phyloP scores from a whole-genome alignment of 176 grass and related monocot genomes.

The Triticum monococcum region DNA sequence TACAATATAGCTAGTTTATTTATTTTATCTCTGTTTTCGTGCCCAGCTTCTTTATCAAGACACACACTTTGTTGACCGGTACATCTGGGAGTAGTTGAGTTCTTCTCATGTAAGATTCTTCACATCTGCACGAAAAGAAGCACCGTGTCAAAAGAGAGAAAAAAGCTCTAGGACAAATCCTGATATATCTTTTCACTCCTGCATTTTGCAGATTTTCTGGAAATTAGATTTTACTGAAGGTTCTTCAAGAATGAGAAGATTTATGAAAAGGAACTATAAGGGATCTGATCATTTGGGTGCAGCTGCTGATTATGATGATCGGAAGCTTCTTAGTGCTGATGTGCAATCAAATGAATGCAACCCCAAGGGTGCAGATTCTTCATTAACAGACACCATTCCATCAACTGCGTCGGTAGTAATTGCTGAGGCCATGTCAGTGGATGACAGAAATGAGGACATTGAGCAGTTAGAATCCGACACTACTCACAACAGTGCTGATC shows the following conservation, averaged over 20 bases:
- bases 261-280: constrained; percentile 92
- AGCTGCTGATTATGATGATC: constrained; percentile 87
- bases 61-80: constrained; percentile 27
- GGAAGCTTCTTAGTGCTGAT: constrained; percentile 54
- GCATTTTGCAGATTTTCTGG: constrained; percentile 66
- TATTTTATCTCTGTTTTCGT: not conserved
- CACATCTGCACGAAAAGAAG: constrained; percentile 22
- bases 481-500: constrained; percentile 49
- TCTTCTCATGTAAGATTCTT: constrained; percentile 20
- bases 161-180: constrained; percentile 2
- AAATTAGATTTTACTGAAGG: constrained; percentile 95
- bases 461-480: constrained; percentile 69
- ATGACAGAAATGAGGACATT: constrained; percentile 81
- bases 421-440: constrained; percentile 75
- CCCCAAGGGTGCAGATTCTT: constrained; percentile 46
- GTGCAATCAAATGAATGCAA: constrained; percentile 42
- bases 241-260: constrained; percentile 98
- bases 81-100: constrained; percentile 12
- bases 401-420: constrained; percentile 77
- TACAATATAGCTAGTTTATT: constrained; percentile 22
- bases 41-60: constrained; percentile 24
- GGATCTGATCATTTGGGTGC: constrained; percentile 94
- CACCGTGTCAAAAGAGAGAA: not conserved
- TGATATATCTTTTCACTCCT: constrained; percentile 20
- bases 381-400: constrained; percentile 53